These are phyloP conservation scores for Glarea lozoyensis DNA, from an alignment of 495 filamentous ascomycete species.

Conservation along the genomic window DNA sequence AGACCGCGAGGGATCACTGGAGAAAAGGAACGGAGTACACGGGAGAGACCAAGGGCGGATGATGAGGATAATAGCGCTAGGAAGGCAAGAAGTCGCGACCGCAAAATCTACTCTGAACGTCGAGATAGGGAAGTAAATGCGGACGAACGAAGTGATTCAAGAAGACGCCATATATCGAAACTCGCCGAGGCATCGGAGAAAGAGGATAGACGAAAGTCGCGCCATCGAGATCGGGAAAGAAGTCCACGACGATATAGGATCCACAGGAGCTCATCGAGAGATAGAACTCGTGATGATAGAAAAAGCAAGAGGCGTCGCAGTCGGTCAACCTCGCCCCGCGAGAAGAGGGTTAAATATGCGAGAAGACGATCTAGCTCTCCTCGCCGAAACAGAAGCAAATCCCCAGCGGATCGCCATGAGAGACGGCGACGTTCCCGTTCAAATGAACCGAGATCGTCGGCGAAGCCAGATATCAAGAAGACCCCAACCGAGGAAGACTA, in stretches of 20 bases:
- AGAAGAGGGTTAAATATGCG: conserved; percentile 15
- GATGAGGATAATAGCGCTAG: conserved; percentile 13
- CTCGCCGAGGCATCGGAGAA: conserved; percentile 6
- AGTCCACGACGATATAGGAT: conserved; percentile 2
- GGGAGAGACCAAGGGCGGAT: conserved; percentile 12
- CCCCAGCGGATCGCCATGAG: conserved; percentile 6
- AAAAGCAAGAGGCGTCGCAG: conserved; percentile 7
- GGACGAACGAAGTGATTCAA: no score
- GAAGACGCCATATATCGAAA: conserved; percentile 8
- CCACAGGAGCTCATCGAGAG: conserved; percentile 12
- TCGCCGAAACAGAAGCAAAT: conserved; percentile 12
- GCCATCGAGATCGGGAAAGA: no score
- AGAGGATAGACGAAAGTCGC: conserved; percentile 7
- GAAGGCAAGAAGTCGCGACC: no score
- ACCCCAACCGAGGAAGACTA: conserved; percentile 6
- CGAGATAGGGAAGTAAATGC: conserved; percentile 3
- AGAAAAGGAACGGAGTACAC: conserved; percentile 10
- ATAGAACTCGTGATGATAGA: conserved; percentile 3
- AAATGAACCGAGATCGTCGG: neutral
- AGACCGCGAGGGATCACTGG: conserved; percentile 14
- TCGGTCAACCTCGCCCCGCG: conserved; percentile 20
- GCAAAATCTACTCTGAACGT: no score
- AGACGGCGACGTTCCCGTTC: conserved; percentile 2
- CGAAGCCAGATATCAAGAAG: neutral
- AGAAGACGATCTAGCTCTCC: conserved; percentile 26